Percentiles rank a stretch among this genome's conserved stretches.
Conservation (phyloP, 129 eudicot genomes). For the Tagetes patula region DNA sequence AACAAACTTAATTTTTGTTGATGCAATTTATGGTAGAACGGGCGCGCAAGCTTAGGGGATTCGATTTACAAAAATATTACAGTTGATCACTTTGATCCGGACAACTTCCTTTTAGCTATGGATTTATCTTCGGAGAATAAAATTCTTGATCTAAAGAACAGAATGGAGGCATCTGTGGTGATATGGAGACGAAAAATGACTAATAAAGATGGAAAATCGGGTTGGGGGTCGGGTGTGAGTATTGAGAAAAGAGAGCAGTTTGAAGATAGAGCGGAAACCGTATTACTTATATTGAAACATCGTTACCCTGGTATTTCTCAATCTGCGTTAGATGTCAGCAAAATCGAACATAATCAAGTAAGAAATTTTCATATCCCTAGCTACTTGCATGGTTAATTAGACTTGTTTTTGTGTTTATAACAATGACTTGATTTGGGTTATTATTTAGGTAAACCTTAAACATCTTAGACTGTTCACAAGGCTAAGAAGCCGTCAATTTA, state of each 20-base stretch:
- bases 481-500: no score
- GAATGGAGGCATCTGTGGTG: constrained; percentile 87
- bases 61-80: constrained; percentile 74
- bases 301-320: constrained; percentile 84
- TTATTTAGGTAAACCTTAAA: no score
- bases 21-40: constrained; percentile 55
- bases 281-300: constrained; percentile 75
- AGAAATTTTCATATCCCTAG: constrained; percentile 16
- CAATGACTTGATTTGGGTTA: no score
- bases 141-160: constrained; percentile 82
- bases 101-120: constrained; percentile 54
- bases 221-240: constrained; percentile 91
- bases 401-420: not conserved
- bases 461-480: no score
- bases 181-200: constrained; percentile 95
- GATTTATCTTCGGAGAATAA: constrained; percentile 87
- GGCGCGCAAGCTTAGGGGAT: constrained; percentile 90
- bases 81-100: constrained; percentile 77
- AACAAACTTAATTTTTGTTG: constrained; percentile 5
- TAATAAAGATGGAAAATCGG: constrained; percentile 78
- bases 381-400: not conserved
- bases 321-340: constrained; percentile 74
- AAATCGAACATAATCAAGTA: constrained; percentile 86
- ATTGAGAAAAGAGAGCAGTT: constrained; percentile 78
- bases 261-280: constrained; percentile 93